These are phyloP conservation scores for Ormosia semicastrata DNA, from an alignment of 306 rosid species.

Conservation along the genomic window DNA sequence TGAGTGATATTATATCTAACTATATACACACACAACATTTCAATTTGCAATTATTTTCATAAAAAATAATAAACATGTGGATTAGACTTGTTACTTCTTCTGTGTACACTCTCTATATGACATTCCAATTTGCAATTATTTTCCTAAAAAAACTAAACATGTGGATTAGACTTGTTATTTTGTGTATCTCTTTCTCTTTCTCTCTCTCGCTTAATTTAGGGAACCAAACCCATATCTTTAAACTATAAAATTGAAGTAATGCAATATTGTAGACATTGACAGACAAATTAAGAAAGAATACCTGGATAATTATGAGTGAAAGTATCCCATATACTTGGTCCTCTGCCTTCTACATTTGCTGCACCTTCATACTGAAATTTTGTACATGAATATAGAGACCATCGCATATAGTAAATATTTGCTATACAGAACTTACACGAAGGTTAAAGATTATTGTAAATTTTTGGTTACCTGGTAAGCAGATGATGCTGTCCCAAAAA, in stretches of 20 bases:
- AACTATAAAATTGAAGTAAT: neutral
- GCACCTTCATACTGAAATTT: conserved; percentile 58
- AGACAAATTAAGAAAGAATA: neutral
- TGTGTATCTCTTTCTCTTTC: too few species aligned
- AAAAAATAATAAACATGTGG: too few species aligned
- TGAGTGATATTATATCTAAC: too few species aligned
- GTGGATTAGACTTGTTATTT: neutral
- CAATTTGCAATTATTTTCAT: too few species aligned
- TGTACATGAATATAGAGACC: neutral
- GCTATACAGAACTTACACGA: neutral
- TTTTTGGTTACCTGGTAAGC: conserved; percentile 28
- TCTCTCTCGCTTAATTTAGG: too few species aligned
- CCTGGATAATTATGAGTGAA: conserved; percentile 49
- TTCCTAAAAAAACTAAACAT: too few species aligned
- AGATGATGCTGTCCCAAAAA: conserved; percentile 35
- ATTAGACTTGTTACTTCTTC: too few species aligned
- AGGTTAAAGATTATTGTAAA: neutral
- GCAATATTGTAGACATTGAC: neutral
- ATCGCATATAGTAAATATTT: neutral
- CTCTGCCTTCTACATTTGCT: conserved; percentile 51
- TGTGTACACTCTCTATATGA: too few species aligned
- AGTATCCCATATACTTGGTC: conserved; percentile 65
- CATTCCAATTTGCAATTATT: too few species aligned
- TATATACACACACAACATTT: too few species aligned
- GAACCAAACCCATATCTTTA: neutral